Evolutionary conservation across 306 rosid genomes (phyloP).

Genomic region (Citrullus amarus): DNA sequence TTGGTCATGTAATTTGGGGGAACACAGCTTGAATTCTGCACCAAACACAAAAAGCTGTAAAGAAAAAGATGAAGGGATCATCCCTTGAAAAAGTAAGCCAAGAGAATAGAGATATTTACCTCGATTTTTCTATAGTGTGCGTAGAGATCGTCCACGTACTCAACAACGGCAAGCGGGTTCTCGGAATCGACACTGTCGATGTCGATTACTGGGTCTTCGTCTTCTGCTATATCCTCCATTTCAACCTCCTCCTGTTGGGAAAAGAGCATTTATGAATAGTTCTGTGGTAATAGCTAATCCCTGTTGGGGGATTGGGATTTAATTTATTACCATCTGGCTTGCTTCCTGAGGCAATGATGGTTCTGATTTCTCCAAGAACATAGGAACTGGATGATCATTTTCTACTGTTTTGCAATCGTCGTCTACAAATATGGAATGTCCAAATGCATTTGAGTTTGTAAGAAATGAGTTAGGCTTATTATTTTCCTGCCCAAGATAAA

Average conservation of each 20-base stretch:
- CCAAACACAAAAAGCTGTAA: background rate
- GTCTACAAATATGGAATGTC: slow-evolving; percentile 57
- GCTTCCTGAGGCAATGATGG: slow-evolving; percentile 23
- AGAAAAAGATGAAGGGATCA: background rate
- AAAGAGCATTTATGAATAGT: background rate
- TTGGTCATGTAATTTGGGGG: slow-evolving; percentile 52
- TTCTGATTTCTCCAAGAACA: slow-evolving; percentile 57
- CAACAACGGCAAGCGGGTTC: slow-evolving; percentile 73
- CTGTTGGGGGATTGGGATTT: background rate
- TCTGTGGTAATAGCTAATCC: background rate
- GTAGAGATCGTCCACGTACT: slow-evolving; percentile 67
- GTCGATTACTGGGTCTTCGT: slow-evolving; percentile 35
- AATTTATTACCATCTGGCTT: slow-evolving; percentile 47
- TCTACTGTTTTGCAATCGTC: slow-evolving; percentile 44
- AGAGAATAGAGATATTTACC: slow-evolving; percentile 27
- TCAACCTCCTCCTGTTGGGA: slow-evolving; percentile 46
- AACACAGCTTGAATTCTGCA: slow-evolving; percentile 59
- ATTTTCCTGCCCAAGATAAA: slow-evolving; percentile 32
- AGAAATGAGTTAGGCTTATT: slow-evolving; percentile 31
- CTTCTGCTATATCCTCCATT: slow-evolving; percentile 75
- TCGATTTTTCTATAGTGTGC: slow-evolving; percentile 58
- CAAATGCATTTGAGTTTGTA: slow-evolving; percentile 37
- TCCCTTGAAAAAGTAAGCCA: background rate
- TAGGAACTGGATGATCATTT: slow-evolving; percentile 78
- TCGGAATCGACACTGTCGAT: slow-evolving; percentile 53